Evolutionary conservation across 2,329 filamentous ascomycete genomes (phyloP).

Genomic region (Raffaelea arxii): DNA sequence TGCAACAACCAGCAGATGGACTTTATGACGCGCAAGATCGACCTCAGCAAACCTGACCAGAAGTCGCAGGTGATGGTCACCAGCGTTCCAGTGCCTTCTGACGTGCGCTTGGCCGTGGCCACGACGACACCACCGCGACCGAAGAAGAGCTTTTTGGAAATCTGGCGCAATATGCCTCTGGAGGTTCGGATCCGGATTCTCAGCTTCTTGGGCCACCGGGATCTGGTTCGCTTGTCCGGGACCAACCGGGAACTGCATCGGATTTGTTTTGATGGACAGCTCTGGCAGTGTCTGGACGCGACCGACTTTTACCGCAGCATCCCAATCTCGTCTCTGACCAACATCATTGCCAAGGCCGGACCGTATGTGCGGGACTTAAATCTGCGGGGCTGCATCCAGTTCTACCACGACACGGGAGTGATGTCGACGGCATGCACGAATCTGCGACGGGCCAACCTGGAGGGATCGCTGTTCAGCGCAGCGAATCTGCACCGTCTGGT

Average conservation of each 20-base stretch:
- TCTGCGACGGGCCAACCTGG: conserved; percentile 75
- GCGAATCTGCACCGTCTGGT: conserved; percentile 69
- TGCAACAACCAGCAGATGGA: conserved; percentile 12
- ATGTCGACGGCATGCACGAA: conserved; percentile 81
- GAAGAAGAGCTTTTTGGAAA: conserved; percentile 42
- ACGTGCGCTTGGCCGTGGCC: conserved; percentile 26
- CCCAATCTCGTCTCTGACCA: conserved; percentile 70
- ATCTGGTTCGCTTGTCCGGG: conserved; percentile 68
- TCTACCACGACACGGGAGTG: conserved; percentile 67
- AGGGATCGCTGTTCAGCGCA: conserved; percentile 74
- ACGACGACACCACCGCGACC: conserved; percentile 21
- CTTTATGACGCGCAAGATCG: conserved; percentile 38
- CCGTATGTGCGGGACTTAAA: conserved; percentile 89
- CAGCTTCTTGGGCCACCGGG: conserved; percentile 64
- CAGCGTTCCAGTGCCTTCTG: conserved; percentile 54
- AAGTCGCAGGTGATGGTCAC: too few relatives aligned
- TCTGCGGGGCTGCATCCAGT: conserved; percentile 80
- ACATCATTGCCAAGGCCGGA: conserved; percentile 75
- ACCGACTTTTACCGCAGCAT: conserved; percentile 84
- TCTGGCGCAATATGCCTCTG: conserved; percentile 73
- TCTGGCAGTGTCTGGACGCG: conserved; percentile 80
- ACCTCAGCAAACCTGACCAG: conserved; percentile 3
- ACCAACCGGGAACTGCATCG: conserved; percentile 71
- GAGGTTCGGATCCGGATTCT: conserved; percentile 77
- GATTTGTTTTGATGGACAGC: conserved; percentile 87